phyloP scores from a whole-genome alignment of 2,329 filamentous ascomycete genomes.

The Hysterium pulicare region DNA sequence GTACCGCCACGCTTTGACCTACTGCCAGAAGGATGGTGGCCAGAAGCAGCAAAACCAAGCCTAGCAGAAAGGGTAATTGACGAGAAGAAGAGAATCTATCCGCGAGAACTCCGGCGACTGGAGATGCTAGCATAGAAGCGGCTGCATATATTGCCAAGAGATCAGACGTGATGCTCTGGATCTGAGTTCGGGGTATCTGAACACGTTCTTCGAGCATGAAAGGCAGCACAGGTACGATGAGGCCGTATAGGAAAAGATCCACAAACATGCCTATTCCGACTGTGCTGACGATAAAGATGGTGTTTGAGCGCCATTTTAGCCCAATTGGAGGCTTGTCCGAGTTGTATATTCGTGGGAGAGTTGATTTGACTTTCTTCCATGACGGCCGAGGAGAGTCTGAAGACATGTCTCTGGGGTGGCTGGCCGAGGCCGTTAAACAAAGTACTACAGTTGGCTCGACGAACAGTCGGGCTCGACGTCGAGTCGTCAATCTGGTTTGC shows the following conservation, averaged over 20 bases:
- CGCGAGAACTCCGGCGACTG: slow-evolving; percentile 54
- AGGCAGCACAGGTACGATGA: slow-evolving; percentile 58
- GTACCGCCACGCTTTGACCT: slow-evolving; percentile 46
- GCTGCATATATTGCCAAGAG: slow-evolving; percentile 55
- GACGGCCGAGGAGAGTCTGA: not conserved
- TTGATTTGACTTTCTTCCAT: slow-evolving; percentile 7
- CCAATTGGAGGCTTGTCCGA: slow-evolving; percentile 21
- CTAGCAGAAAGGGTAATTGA: slow-evolving; percentile 56
- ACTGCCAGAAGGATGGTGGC: slow-evolving; percentile 56
- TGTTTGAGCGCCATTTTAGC: slow-evolving; percentile 55
- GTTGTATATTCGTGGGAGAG: not conserved
- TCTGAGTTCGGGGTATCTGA: slow-evolving; percentile 43
- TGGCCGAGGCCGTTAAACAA: no score
- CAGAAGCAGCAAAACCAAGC: slow-evolving; percentile 50
- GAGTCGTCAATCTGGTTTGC: no score
- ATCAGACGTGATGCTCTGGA: slow-evolving; percentile 53
- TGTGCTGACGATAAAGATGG: slow-evolving; percentile 57
- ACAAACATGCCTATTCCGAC: slow-evolving; percentile 56
- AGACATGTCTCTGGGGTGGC: no score
- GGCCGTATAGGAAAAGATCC: slow-evolving; percentile 58
- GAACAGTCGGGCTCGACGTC: no score
- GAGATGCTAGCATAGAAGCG: slow-evolving; percentile 50
- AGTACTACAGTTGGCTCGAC: no score
- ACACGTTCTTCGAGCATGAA: slow-evolving; percentile 55
- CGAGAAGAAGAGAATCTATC: slow-evolving; percentile 51